Percentiles rank a stretch among this genome's conserved stretches.
Evolutionary conservation across 805 yeast genomes (phyloP).

Genomic region (Metschnikowia sp.): DNA sequence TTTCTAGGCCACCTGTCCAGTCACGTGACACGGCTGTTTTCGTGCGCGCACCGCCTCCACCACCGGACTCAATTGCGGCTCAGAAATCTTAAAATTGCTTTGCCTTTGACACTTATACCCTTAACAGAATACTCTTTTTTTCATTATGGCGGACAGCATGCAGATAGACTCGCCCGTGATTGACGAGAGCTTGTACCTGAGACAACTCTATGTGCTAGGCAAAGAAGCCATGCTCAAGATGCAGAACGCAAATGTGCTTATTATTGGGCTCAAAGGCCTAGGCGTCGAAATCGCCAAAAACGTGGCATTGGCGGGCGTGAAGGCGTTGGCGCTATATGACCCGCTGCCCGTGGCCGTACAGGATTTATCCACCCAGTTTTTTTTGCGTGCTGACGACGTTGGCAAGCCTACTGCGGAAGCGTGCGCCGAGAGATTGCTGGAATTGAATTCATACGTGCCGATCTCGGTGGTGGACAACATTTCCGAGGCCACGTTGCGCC

Average conservation of each 20-base stretch:
- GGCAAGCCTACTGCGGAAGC: constrained; percentile 77
- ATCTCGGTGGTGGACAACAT: constrained; percentile 61
- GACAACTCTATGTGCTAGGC: constrained; percentile 94
- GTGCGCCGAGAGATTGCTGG: constrained; percentile 65
- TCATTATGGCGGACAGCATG: constrained; percentile 26
- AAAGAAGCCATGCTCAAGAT: constrained; percentile 97
- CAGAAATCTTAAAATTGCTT: no score
- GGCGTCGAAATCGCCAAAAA: constrained; percentile 97
- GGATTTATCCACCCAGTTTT: constrained; percentile 90
- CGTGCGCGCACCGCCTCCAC: no score
- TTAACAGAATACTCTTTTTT: neutral
- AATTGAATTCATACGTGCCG: constrained; percentile 89
- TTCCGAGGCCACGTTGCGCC: constrained; percentile 48
- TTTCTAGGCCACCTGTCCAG: no score
- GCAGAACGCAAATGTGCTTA: constrained; percentile 90
- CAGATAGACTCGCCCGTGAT: constrained; percentile 51
- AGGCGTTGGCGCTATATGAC: constrained; percentile 81
- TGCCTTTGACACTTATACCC: neutral
- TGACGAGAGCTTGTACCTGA: constrained; percentile 92
- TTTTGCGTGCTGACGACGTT: constrained; percentile 64
- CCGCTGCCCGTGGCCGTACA: constrained; percentile 61
- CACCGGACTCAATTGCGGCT: no score
- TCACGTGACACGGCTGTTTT: no score
- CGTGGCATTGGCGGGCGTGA: constrained; percentile 95
- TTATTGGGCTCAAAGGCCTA: constrained; percentile 86